A percentile compares a stretch with the other conserved stretches of the same genome.
Evolutionary conservation across 108 stramenopile species (phyloP).

Genomic region (Fragilaria radians): DNA sequence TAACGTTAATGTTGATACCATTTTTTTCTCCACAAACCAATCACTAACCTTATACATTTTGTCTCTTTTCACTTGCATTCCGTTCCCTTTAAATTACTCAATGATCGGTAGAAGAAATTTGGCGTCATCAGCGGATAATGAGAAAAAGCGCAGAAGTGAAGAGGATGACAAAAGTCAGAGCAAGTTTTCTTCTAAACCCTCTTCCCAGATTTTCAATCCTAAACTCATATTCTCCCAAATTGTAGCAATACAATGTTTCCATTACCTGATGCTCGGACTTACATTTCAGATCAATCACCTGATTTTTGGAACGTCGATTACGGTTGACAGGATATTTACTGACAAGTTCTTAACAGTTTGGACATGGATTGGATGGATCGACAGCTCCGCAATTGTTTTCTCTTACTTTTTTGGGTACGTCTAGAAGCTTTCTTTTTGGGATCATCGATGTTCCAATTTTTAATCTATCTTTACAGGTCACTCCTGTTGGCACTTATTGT

Average conservation of each 20-base stretch:
- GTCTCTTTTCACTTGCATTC: too few species aligned
- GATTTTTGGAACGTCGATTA: conserved; percentile 49
- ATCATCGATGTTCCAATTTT: neutral
- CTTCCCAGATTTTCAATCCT: too few species aligned
- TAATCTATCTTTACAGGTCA: conserved; percentile 17
- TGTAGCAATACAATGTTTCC: conserved; percentile 68
- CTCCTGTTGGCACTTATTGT: conserved; percentile 46
- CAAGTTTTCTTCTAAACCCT: too few species aligned
- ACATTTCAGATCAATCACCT: conserved; percentile 66
- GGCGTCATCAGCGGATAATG: too few species aligned
- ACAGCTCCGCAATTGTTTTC: conserved; percentile 53
- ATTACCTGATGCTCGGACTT: conserved; percentile 62
- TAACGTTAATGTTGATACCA: too few species aligned
- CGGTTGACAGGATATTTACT: conserved; percentile 78
- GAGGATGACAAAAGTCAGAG: too few species aligned
- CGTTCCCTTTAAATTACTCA: too few species aligned
- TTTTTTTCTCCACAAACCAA: too few species aligned
- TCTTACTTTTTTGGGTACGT: conserved; percentile 43
- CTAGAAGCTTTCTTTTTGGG: neutral
- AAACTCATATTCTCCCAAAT: conserved; percentile 56
- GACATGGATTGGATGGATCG: conserved; percentile 57
- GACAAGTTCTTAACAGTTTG: conserved; percentile 57
- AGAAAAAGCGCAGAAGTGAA: too few species aligned
- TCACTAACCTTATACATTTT: too few species aligned
- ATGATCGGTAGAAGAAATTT: too few species aligned